Evolutionary conservation across 169 alveolate genomes (phyloP), one percentile per base, ranked within the genome.

Genomic region (Theileria sp.): DNA sequence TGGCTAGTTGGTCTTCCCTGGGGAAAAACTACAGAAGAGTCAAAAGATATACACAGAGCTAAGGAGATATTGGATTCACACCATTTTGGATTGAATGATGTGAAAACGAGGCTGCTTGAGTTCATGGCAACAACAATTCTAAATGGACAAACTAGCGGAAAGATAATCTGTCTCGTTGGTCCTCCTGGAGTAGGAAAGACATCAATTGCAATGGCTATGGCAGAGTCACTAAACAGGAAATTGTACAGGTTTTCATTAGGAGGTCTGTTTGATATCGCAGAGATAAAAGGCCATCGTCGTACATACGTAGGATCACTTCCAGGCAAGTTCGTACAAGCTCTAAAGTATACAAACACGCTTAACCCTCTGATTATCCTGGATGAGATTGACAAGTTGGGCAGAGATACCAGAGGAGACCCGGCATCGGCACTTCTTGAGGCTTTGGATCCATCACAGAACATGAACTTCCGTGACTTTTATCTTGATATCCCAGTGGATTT

Each of bases 181-280:
- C 98, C 97, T 19, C 99, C 99, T 1, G 99, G 99, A 12, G 97
- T 94, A 23, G 99, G 99, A 9, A 97, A 97, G 90, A 97, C 99
- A 3, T 93, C 97, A 44, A 92, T 97, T n/a, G 98, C 97, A 26
- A 92, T 90, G 71, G 85, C 97, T 5, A 93, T 97, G 34, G 96
- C 98, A 15, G 84, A 94, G 64, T 92, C 97, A n/a, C 77, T 97
- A 60, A 88, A 92, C 66, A 81, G 98, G 38, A 93, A 95, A 86
- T 92, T 93, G 75, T 90, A 92, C 75, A 80, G 97, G 58, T 91
- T 96, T 66, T 79, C 82, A 38, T 88, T 92, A 69, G 98, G 98
- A 34, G 98, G 98, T 1, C 82, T 96, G 76, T 89, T 91, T 68
- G 98, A 96, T 67, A 96, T 94, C 54, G 97, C 98, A n/a, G 98